Base-by-base conservation (phyloP, 2,329 filamentous ascomycete genomes). In the Pseudogymnoascus sp. region DNA sequence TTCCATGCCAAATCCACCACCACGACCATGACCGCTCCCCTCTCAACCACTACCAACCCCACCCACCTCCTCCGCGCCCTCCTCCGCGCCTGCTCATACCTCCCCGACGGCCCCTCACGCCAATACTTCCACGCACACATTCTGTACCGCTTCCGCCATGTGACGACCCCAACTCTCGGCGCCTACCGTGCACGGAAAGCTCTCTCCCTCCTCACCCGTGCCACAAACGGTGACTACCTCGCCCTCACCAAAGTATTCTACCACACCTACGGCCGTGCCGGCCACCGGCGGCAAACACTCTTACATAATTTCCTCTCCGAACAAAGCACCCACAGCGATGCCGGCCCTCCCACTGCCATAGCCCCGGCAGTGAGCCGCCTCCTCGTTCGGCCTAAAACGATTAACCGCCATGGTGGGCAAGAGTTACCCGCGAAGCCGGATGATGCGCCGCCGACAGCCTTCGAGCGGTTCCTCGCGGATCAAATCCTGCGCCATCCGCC, bases 1-100 rank as follows among this genome's bases (percentile, higher is more conserved):
- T 50, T 58, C 32, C 22, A 22, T 5, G 30, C 30, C 16, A 37
- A 8, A 58, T 12, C 32, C 30, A 20, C 32, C 22, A 34, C 30
- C n/a, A 22, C 25, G 30, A 58, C 9, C 35, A 58, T 38, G 32
- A 37, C 54, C 30, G 35, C 30, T 16, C 9, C 25, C 14, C 8
- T 18, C 32, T 35, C 30, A 18, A 28, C 28, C 11, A 58, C 32
- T 11, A 58, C 54, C 54, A 35, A 35, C 54, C 54, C 22, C 16
- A 58, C 28, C 58, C 77, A 80, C 65, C 71, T 84, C 54, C 87
- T 84, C 70, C 79, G 84, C 61, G 77, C 82, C 62, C 73, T 87
- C 20, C 79, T 87, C 35, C 82, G 84, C 62, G 82, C 86, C 73
- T 74, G 77, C 38, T 79, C 80, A 28, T 87, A 87, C 68, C 78